Evolutionary conservation across 2,329 filamentous ascomycete species (phyloP).

Genomic region (Claviceps quebecensis): DNA sequence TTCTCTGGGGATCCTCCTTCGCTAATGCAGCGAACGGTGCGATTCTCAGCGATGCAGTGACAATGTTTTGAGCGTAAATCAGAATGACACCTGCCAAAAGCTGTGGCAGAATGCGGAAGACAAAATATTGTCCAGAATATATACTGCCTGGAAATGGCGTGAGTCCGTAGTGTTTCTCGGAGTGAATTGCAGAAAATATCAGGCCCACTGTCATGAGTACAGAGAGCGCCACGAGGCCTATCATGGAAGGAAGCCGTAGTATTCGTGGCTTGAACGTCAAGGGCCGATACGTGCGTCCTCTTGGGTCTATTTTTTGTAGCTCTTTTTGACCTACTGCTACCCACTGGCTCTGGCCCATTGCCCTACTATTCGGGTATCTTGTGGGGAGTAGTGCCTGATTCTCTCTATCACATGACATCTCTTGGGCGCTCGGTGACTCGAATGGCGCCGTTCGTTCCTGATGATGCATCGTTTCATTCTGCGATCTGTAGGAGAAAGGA

Average conservation of each 20-base stretch:
- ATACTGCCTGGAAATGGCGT: conserved; percentile 51
- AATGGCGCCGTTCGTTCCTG: not conserved
- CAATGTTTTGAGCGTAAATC: conserved; percentile 63
- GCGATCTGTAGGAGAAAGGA: not conserved
- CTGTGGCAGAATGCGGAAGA: conserved; percentile 76
- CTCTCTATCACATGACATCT: not conserved
- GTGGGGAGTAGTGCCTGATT: conserved; percentile 3
- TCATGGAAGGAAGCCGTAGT: conserved; percentile 52
- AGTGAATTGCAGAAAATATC: conserved; percentile 59
- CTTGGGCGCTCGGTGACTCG: not conserved
- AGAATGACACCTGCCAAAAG: conserved; percentile 57
- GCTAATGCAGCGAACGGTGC: conserved; percentile 70
- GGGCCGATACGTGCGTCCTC: conserved; percentile 26
- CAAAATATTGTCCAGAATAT: conserved; percentile 63
- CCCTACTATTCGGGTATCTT: conserved; percentile 1
- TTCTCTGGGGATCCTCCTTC: conserved; percentile 41
- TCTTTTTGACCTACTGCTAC: conserved; percentile 21
- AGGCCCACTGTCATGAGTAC: conserved; percentile 58
- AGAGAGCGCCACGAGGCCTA: conserved; percentile 45
- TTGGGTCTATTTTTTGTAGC: conserved; percentile 23
- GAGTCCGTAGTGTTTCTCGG: conserved; percentile 47
- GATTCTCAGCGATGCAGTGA: conserved; percentile 60
- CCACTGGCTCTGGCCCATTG: conserved; percentile 13
- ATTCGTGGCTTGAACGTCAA: conserved; percentile 60
- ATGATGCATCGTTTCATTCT: not conserved